Base-by-base conservation (phyloP, 768 basidiomycete genomes). In the Porphyrellus cyaneotinctus region DNA sequence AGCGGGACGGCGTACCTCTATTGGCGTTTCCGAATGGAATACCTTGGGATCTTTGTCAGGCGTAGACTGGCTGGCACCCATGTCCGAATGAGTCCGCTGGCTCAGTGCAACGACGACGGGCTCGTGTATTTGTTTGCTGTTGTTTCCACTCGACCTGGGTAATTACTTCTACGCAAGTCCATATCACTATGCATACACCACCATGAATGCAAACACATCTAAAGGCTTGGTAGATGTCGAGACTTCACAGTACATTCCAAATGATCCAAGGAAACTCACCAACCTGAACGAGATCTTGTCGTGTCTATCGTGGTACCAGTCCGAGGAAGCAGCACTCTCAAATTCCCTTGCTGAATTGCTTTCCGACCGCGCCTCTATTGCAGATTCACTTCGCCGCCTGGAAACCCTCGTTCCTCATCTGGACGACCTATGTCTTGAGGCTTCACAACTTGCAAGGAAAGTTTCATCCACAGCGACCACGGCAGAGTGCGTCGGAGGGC, bases 401-500 rank as follows among this genome's bases (percentile, higher is more conserved):
- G 78, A 83, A 49, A 66, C 76, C 7, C 77, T 93, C 23, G 64
- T 75, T 15, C 83, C 87, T 1, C 76, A 74, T 41, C 72, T 95
- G 48, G 82, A 89, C 58, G 74, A 75, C n/a, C 70, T 92, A 24
- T 73, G 78, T 48, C 51, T 64, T 5, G 85, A 91, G 43, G 81
- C 88, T 2, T 68, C 64, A 3, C 57, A 78, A 2, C 75, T 91
- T 15, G 70, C 76, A 14, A 60, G 66, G 5, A 85, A 78, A 52
- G 90, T 92, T 15, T 79, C 79, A 6, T 74, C 70, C n/a, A 92
- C 88, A 2, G 89, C 85, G 1, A 75, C 80, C 58, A 95, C 87
- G 12, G 90, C 88, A 12, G 85, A 94, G 61, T 77, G 95, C 43
- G 89, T 99, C 9, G 92, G 95, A n/a, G 88, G 91, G 30, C 85